Percentiles rank a stretch among this genome's conserved stretches.
Conservation (phyloP, 2,329 filamentous ascomycete genomes). For the Xylaria sp. region DNA sequence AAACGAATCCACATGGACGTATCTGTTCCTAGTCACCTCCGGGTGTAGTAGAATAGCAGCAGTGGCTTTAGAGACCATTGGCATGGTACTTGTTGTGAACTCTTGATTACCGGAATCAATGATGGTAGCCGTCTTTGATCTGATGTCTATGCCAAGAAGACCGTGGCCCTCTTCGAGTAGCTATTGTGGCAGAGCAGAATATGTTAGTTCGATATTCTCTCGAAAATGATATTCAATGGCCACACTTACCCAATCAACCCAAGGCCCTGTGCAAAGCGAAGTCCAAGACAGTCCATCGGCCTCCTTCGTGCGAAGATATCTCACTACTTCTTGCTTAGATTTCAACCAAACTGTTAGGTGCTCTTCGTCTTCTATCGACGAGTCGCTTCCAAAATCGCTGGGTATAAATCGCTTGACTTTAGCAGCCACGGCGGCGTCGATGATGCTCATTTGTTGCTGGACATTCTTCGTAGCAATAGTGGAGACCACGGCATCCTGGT, state of each 20-base stretch:
- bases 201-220: not conserved
- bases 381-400: constrained; percentile 20
- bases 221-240: not conserved
- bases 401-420: constrained; percentile 19
- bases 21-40: not conserved
- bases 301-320: constrained; percentile 15
- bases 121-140: constrained; percentile 10
- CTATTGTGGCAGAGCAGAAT: not conserved
- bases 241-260: constrained; percentile 10
- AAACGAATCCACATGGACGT: not conserved
- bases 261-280: constrained; percentile 4
- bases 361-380: not conserved
- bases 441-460: constrained; percentile 11
- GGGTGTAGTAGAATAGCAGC: not conserved
- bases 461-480: not conserved
- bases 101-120: constrained; percentile 12
- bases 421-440: constrained; percentile 18
- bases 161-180: constrained; percentile 16
- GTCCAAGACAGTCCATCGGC: constrained; percentile 16
- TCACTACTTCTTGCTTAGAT: constrained; percentile 8
- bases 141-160: constrained; percentile 9
- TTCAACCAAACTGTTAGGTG: not conserved
- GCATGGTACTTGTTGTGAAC: constrained; percentile 8
- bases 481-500: constrained; percentile 19
- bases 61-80: not conserved